A percentile compares a stretch with the other conserved stretches of the same genome.
Evolutionary conservation across 495 filamentous ascomycete species (phyloP).

Genomic region (Podospora pseudocomata): DNA sequence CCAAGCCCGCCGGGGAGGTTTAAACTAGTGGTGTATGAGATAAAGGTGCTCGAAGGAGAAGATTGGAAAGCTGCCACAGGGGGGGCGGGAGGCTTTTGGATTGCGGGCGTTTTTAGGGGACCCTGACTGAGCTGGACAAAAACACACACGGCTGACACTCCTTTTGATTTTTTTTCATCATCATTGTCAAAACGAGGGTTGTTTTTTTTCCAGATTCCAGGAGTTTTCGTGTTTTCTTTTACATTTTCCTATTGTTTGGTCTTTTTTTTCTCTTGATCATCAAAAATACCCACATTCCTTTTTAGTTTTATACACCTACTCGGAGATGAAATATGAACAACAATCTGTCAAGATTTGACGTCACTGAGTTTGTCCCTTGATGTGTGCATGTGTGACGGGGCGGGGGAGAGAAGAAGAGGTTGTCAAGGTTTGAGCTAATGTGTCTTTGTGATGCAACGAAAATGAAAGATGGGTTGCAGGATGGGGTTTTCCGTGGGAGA

Average conservation of each 20-base stretch:
- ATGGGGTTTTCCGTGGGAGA: neutral
- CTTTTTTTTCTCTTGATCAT: neutral
- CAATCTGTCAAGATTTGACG: neutral
- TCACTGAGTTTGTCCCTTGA: neutral
- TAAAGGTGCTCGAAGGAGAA: neutral
- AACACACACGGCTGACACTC: neutral
- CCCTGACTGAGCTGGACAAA: neutral
- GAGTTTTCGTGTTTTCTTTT: neutral
- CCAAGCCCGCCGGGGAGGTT: neutral
- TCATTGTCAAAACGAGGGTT: neutral
- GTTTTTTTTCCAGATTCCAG: neutral
- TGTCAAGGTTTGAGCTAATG: neutral
- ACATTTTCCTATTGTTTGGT: neutral
- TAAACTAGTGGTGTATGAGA: neutral
- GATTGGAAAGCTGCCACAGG: neutral
- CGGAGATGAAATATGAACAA: neutral
- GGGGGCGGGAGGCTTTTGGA: neutral
- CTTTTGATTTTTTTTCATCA: neutral
- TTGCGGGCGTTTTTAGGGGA: neutral
- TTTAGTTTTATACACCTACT: neutral
- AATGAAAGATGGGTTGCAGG: neutral
- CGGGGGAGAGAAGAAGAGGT: neutral
- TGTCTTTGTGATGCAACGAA: neutral
- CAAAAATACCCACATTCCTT: conserved; percentile 13
- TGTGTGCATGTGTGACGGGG: neutral